Percentiles rank a stretch among this genome's conserved stretches.
Conservation (phyloP, 2,329 filamentous ascomycete species). For the Alternaria incomplexa region DNA sequence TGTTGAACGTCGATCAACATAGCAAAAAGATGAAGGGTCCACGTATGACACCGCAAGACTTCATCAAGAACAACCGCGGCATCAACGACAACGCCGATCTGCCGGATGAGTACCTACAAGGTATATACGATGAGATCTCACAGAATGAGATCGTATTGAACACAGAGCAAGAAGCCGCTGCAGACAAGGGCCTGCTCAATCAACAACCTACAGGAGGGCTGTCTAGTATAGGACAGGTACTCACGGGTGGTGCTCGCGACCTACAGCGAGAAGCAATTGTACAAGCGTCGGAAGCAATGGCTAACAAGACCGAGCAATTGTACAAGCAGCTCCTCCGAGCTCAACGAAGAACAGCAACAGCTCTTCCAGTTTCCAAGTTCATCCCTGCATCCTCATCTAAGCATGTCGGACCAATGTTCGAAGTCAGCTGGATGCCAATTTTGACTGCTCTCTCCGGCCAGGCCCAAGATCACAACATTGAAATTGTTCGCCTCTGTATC, state of each 20-base stretch:
- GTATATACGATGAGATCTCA: slow-evolving; percentile 91
- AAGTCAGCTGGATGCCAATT: slow-evolving; percentile 99
- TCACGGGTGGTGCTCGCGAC: slow-evolving; percentile 91
- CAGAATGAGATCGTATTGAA: slow-evolving; percentile 92
- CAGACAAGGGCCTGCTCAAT: slow-evolving; percentile 70
- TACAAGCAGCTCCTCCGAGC: slow-evolving; percentile 93
- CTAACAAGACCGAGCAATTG: slow-evolving; percentile 77
- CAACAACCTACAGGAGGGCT: slow-evolving; percentile 69
- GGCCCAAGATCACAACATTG: slow-evolving; percentile 92
- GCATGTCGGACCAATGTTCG: slow-evolving; percentile 97
- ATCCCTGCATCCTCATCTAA: slow-evolving; percentile 93
- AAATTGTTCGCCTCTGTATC: slow-evolving; percentile 89
- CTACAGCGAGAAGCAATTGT: slow-evolving; percentile 90
- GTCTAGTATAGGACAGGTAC: slow-evolving; percentile 82
- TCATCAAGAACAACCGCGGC: slow-evolving; percentile 98
- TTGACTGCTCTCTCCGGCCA: slow-evolving; percentile 92
- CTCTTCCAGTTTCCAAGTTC: slow-evolving; percentile 72
- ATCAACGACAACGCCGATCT: slow-evolving; percentile 97
- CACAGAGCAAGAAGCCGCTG: slow-evolving; percentile 88
- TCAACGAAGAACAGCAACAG: slow-evolving; percentile 79
- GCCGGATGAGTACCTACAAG: slow-evolving; percentile 86
- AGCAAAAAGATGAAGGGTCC: slow-evolving; percentile 80
- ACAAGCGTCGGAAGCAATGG: slow-evolving; percentile 95
- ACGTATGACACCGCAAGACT: slow-evolving; percentile 95
- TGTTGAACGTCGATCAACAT: slow-evolving; percentile 96